Evolutionary conservation across 805 yeast genomes (phyloP).

Genomic region (Lipomyces spencermartinsiae): DNA sequence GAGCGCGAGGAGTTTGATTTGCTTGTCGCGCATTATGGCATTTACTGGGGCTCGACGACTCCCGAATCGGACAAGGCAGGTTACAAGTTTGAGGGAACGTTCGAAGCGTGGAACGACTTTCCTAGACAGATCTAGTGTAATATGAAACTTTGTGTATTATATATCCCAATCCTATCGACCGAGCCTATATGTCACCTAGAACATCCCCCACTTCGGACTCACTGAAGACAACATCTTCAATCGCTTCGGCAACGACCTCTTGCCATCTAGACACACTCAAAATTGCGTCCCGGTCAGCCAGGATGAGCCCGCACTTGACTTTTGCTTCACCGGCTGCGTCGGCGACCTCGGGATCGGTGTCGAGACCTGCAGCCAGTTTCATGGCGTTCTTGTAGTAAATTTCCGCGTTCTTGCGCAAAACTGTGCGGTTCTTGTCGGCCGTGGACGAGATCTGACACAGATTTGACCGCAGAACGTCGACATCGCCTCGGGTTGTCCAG

Average conservation of each 20-base stretch:
- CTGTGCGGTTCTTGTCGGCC: conserved; percentile 38
- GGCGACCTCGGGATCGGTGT: conserved; percentile 13
- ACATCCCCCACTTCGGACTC: conserved; percentile 11
- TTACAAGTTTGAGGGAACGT: conserved; percentile 1
- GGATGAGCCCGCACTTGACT: conserved; percentile 23
- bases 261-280: conserved; percentile 16
- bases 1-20: conserved; percentile 75
- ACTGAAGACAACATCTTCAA: conserved; percentile 22
- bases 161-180: too few species aligned
- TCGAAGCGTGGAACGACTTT: conserved; percentile 1
- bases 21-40: conserved; percentile 66
- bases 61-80: background rate
- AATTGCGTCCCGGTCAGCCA: conserved; percentile 15
- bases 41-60: conserved; percentile 47
- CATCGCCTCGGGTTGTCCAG: conserved; percentile 41
- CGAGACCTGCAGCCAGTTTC: conserved; percentile 24
- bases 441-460: conserved; percentile 27
- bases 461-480: conserved; percentile 39
- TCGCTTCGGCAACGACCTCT: conserved; percentile 19
- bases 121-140: background rate
- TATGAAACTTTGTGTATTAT: background rate
- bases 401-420: conserved; percentile 40
- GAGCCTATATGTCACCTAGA: conserved; percentile 8
- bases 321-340: conserved; percentile 23
- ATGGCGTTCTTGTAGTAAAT: conserved; percentile 40